phyloP scores from a whole-genome alignment of 2,329 filamentous ascomycete species.

The Calonectria hongkongensis region DNA sequence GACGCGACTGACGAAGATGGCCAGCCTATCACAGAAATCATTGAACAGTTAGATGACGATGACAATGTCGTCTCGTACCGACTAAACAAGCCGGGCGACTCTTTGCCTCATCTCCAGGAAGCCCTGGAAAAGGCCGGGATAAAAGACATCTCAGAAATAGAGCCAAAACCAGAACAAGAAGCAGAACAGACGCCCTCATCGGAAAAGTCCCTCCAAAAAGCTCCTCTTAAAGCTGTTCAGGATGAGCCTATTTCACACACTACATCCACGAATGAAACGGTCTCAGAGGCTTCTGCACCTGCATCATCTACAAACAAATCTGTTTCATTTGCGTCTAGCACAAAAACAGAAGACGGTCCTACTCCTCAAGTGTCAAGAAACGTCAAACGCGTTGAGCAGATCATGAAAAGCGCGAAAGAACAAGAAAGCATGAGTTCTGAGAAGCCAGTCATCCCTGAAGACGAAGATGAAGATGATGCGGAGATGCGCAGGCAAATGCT shows the following conservation, averaged over 20 bases:
- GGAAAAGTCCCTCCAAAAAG: slow-evolving; percentile 15
- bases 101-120: slow-evolving; percentile 80
- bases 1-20: slow-evolving; percentile 80
- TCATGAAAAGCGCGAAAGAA: slow-evolving; percentile 74
- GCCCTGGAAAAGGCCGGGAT: slow-evolving; percentile 86
- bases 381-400: slow-evolving; percentile 71
- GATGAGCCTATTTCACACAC: slow-evolving; percentile 33
- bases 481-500: slow-evolving; percentile 91
- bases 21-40: slow-evolving; percentile 90
- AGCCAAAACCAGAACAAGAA: slow-evolving; percentile 34
- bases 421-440: slow-evolving; percentile 69
- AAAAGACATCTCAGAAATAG: slow-evolving; percentile 62
- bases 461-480: slow-evolving; percentile 88
- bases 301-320: slow-evolving; percentile 67
- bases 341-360: slow-evolving; percentile 67
- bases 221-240: not conserved
- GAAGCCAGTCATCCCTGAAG: slow-evolving; percentile 77
- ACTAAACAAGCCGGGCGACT: slow-evolving; percentile 80
- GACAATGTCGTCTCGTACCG: slow-evolving; percentile 86
- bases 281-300: slow-evolving; percentile 23
- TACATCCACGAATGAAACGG: slow-evolving; percentile 22
- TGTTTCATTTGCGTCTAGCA: slow-evolving; percentile 79
- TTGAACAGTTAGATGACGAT: slow-evolving; percentile 93
- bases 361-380: slow-evolving; percentile 61
- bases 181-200: slow-evolving; percentile 3